A percentile compares a stretch with the other conserved stretches of the same genome.
Conservation (phyloP, 169 alveolate genomes). For the Eimeria necatrix region DNA sequence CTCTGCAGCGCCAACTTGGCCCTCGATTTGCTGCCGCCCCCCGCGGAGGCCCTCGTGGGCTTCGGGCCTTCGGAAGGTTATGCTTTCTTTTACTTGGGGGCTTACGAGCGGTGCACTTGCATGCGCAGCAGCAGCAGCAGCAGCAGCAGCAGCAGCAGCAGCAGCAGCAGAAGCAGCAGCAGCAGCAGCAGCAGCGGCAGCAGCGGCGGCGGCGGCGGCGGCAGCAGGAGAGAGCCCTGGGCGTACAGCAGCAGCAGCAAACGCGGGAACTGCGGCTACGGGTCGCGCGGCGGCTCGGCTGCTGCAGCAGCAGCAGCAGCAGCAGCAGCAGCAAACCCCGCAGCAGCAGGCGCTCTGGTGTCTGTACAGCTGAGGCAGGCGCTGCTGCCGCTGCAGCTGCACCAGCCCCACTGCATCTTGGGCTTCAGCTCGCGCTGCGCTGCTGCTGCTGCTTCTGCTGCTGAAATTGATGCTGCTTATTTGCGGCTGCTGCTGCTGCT, state of each 20-base stretch:
- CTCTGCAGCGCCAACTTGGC: conserved; percentile 31
- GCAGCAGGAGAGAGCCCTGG: conserved; percentile 19
- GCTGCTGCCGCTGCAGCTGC: conserved; percentile 56
- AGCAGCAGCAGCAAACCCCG: not conserved
- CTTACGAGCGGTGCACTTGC: conserved; percentile 24
- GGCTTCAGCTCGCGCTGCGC: not conserved
- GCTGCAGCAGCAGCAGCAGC: not conserved
- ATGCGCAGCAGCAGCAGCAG: conserved; percentile 34
- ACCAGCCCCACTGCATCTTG: conserved; percentile 23
- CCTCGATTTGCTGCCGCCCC: conserved; percentile 33
- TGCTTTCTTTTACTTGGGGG: not conserved
- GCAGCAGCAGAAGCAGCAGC: conserved; percentile 25
- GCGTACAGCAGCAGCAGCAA: not conserved
- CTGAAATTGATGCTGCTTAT: conserved; percentile 5
- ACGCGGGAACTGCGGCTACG: not conserved
- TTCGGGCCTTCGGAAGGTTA: not conserved
- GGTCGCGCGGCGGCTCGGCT: not conserved
- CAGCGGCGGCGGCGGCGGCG: too few relatives aligned
- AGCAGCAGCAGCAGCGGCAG: not conserved
- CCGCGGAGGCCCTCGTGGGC: not conserved
- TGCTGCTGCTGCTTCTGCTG: conserved; percentile 34
- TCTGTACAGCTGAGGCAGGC: conserved; percentile 52
- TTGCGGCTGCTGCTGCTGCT: conserved; percentile 40
- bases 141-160: conserved; percentile 11
- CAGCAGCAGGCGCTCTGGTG: not conserved